Evolutionary conservation across 2,329 filamentous ascomycete species (phyloP).

Genomic region (Decorospora gaudefroyi): DNA sequence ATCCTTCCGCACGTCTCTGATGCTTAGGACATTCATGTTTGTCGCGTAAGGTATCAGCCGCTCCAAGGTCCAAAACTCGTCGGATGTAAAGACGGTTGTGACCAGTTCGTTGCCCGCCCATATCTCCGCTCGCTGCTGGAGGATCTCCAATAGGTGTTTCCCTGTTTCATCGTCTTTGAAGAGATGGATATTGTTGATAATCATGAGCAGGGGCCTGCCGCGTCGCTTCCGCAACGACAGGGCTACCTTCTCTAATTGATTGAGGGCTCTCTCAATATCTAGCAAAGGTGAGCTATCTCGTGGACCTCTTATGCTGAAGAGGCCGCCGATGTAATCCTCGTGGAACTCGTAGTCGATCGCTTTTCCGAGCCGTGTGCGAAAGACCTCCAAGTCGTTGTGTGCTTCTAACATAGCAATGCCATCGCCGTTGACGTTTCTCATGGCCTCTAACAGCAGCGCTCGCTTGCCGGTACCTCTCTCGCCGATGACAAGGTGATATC

Average conservation of each 20-base stretch:
- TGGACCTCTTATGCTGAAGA: constrained; percentile 91
- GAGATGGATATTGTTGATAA: constrained; percentile 92
- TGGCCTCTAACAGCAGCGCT: constrained; percentile 90
- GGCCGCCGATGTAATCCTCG: constrained; percentile 93
- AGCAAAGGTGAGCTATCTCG: constrained; percentile 88
- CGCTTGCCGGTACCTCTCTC: constrained; percentile 97
- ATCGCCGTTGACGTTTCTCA: constrained; percentile 86
- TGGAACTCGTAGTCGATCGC: constrained; percentile 95
- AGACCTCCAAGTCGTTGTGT: constrained; percentile 91
- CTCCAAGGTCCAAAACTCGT: constrained; percentile 98
- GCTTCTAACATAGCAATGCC: constrained; percentile 95
- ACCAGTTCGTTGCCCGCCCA: constrained; percentile 91
- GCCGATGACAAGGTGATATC: constrained; percentile 89
- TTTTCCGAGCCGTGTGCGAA: constrained; percentile 88
- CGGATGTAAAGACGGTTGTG: constrained; percentile 90
- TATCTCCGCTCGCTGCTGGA: constrained; percentile 93
- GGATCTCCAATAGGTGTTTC: constrained; percentile 83
- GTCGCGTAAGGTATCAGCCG: constrained; percentile 87
- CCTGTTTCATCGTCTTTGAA: constrained; percentile 89
- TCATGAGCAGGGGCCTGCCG: constrained; percentile 75
- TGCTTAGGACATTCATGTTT: constrained; percentile 86
- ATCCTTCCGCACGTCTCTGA: constrained; percentile 76
- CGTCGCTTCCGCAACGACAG: constrained; percentile 66
- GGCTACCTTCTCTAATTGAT: constrained; percentile 96
- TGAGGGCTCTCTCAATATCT: constrained; percentile 94